Conservation (phyloP, 2,329 filamentous ascomycete species). For the Aspergillus quadrilineatus region DNA sequence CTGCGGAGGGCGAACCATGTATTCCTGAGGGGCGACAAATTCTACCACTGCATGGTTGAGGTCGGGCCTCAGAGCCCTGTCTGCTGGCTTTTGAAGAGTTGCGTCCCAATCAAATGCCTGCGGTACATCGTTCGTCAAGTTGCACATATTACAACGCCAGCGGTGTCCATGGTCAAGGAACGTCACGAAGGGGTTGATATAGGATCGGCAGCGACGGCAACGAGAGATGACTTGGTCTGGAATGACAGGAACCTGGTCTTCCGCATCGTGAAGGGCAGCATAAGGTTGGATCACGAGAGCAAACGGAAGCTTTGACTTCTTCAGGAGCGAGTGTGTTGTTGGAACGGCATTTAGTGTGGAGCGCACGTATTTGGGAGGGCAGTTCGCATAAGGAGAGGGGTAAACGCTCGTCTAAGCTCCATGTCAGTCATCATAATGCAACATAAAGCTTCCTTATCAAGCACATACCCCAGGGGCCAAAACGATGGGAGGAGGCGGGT, state of each 20-base stretch:
- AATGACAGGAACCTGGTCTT: slow-evolving; percentile 86
- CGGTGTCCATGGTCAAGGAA: slow-evolving; percentile 96
- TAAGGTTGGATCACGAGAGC: slow-evolving; percentile 96
- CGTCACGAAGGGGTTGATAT: slow-evolving; percentile 96
- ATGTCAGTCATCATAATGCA: slow-evolving; percentile 38
- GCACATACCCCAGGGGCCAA: slow-evolving; percentile 83
- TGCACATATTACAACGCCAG: slow-evolving; percentile 99
- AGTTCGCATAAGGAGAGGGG: slow-evolving; percentile 86
- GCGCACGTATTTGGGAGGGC: slow-evolving; percentile 87
- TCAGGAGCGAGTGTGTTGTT: slow-evolving; percentile 85
- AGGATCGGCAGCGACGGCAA: slow-evolving; percentile 91
- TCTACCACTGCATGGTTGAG: slow-evolving; percentile 96
- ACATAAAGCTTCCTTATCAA: not conserved
- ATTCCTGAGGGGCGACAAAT: slow-evolving; percentile 96
- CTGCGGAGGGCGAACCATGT: slow-evolving; percentile 97
- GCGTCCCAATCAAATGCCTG: slow-evolving; percentile 99
- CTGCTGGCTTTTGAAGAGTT: slow-evolving; percentile 82
- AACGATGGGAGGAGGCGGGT: slow-evolving; percentile 86
- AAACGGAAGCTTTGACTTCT: slow-evolving; percentile 95
- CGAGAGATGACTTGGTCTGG: slow-evolving; percentile 97
- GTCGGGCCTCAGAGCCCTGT: slow-evolving; percentile 88
- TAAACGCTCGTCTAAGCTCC: slow-evolving; percentile 74
- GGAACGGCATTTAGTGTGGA: slow-evolving; percentile 94
- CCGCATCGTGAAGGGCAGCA: slow-evolving; percentile 84
- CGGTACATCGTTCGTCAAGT: slow-evolving; percentile 97